These are phyloP conservation scores for Xylariaceae sp. DNA, from an alignment of 2,329 filamentous ascomycete genomes.

Conservation along the genomic window DNA sequence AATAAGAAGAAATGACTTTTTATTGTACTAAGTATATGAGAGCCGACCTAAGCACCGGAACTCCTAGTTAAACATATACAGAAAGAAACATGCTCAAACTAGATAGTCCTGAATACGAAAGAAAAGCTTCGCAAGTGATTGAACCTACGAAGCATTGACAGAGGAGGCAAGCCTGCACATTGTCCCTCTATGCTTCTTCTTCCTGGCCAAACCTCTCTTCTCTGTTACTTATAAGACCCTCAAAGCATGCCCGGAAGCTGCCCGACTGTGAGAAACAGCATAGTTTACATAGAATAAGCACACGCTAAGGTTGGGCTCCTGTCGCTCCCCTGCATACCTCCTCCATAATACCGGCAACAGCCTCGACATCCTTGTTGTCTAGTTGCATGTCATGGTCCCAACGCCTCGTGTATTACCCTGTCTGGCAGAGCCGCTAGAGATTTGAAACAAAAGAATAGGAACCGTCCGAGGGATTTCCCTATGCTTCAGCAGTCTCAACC, in stretches of 20 bases:
- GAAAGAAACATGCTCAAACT: no score
- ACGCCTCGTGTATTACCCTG: conserved; percentile 18
- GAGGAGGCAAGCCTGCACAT: no score
- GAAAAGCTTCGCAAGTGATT: no score
- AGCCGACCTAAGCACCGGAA: conserved; percentile 17
- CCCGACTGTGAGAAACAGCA: conserved; percentile 15
- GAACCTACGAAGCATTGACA: no score
- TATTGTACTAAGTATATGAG: conserved; percentile 25
- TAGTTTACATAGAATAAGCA: conserved; percentile 28
- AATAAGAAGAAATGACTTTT: conserved; percentile 20
- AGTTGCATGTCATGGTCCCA: conserved; percentile 13
- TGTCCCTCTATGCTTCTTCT: no score
- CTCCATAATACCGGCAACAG: background rate
- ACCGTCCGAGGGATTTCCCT: no score
- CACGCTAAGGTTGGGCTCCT: conserved; percentile 13
- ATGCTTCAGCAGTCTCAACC: conserved; percentile 10
- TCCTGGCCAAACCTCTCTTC: conserved; percentile 1
- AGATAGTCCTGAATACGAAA: no score
- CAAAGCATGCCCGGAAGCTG: conserved; percentile 6
- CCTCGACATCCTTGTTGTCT: conserved; percentile 6
- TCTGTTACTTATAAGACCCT: conserved; percentile 3
- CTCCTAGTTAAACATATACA: no score
- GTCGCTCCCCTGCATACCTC: conserved; percentile 2
- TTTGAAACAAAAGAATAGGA: no score
- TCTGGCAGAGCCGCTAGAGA: no score